Percentiles rank a stretch among this genome's conserved stretches.
phyloP scores from a whole-genome alignment of 805 yeast genomes.

The Spathaspora gorwiae region DNA sequence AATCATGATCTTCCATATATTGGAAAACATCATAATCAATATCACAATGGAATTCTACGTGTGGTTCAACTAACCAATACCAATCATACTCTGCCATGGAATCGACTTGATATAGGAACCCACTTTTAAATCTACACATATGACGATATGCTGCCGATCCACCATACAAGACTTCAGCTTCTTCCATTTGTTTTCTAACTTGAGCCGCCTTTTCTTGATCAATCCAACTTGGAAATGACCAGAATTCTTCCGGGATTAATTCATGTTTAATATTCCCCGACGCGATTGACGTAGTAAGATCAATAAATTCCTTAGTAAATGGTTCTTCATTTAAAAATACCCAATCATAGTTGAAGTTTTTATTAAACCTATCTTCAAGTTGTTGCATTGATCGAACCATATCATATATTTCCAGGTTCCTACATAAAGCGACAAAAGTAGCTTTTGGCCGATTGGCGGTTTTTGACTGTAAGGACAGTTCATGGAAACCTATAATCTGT shows the following conservation, averaged over 20 bases:
- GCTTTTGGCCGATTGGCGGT: constrained; percentile 49
- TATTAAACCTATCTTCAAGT: constrained; percentile 87
- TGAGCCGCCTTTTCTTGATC: constrained; percentile 67
- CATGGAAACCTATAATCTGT: too few species aligned
- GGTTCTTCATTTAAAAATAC: constrained; percentile 86
- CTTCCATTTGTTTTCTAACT: constrained; percentile 53
- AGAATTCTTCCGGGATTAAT: constrained; percentile 72
- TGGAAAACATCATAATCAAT: constrained; percentile 83
- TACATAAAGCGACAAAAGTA: constrained; percentile 73
- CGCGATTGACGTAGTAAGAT: constrained; percentile 58
- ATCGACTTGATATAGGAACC: constrained; percentile 80
- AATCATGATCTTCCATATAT: constrained; percentile 67
- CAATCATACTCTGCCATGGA: constrained; percentile 72
- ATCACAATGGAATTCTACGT: constrained; percentile 75
- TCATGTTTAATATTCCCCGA: constrained; percentile 82
- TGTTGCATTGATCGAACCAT: constrained; percentile 63
- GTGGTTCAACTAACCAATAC: constrained; percentile 96
- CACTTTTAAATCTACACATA: constrained; percentile 91
- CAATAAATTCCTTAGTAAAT: constrained; percentile 77
- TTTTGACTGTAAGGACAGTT: too few species aligned
- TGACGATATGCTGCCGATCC: constrained; percentile 77
- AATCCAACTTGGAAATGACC: constrained; percentile 85
- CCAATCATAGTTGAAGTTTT: constrained; percentile 84
- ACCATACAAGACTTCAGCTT: constrained; percentile 69
- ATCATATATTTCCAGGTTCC: constrained; percentile 66